phyloP scores from a whole-genome alignment of 306 rosid species.

The Castanea crenata region DNA sequence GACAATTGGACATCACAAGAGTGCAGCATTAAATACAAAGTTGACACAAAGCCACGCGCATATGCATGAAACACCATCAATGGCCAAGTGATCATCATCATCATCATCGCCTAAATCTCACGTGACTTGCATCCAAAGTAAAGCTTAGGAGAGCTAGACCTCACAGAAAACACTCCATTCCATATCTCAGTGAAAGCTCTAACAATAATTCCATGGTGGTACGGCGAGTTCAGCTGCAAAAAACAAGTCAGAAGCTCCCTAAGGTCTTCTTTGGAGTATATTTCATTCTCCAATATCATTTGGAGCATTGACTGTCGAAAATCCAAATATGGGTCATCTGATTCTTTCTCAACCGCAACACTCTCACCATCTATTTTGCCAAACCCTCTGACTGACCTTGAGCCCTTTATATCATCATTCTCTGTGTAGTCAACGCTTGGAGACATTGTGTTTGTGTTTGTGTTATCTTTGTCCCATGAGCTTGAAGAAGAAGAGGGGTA shows the following conservation, averaged over 20 bases:
- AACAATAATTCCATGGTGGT: conserved; percentile 72
- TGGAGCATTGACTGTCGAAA: conserved; percentile 88
- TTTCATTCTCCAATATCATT: conserved; percentile 90
- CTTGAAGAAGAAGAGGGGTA: conserved; percentile 20
- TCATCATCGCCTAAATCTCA: conserved; percentile 25
- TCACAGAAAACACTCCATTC: conserved; percentile 72
- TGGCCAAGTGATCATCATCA: conserved; percentile 16
- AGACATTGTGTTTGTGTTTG: conserved; percentile 33
- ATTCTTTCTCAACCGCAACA: conserved; percentile 90
- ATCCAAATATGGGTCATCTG: conserved; percentile 87
- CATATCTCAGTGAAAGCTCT: conserved; percentile 91
- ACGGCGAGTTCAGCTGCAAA: conserved; percentile 72
- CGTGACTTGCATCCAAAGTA: conserved; percentile 43
- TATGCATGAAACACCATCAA: not conserved
- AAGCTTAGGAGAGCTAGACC: conserved; percentile 23
- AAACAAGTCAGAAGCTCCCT: conserved; percentile 76
- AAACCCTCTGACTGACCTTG: conserved; percentile 40
- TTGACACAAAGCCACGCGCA: not conserved
- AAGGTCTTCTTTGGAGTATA: conserved; percentile 73
- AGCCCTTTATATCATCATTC: not conserved
- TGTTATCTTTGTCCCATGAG: conserved; percentile 32
- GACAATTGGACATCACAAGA: not conserved
- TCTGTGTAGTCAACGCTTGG: conserved; percentile 34
- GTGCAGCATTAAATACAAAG: not conserved
- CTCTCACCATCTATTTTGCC: conserved; percentile 74